Base-by-base conservation (phyloP, 805 yeast genomes). In the Nakazawaea ishiwadae region DNA sequence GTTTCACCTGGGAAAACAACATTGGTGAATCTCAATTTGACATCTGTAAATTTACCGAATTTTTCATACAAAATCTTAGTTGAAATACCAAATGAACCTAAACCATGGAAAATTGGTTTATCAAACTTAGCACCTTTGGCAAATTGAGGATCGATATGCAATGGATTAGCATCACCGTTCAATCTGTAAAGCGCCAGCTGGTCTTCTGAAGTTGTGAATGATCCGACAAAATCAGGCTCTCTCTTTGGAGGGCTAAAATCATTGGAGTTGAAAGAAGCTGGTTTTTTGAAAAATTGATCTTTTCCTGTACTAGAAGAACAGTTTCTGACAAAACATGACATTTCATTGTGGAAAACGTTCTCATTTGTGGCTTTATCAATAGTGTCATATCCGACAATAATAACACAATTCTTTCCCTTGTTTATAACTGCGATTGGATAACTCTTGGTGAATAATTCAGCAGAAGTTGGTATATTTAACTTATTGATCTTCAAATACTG, bases 1-100 rank as follows among this genome's bases (percentile, higher is more conserved):
- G 85, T 81, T 64, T 91, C 97, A 50, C 98, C 99, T 7, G 97
- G 97, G 76, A 77, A 90, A 18, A 91, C 97, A 53, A 85, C 81
- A 54, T 89, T 89, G 16, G 95, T 76, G 63, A 91, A 91, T 59
- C 98, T 80, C 12, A 78, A 93, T 70, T 91, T 91, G 60, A 88
- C 73, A 68, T 89, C 96, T 55, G 75, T 75, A 62, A 82, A 85
- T 29, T 73, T 69, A 35, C 99, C 98, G 62, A 66, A 91, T 54
- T 84, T 73, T 53, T 89, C 96, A 53, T 74, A 71, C 49, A 91
- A 69, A 14, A 77, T 74, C 60, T 90, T 87, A 23, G 82, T 83
- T 31, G 85, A 67, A 45, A 90, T 75, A 47, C 99, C 99, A 59
- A 86, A 78, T 15, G 86, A 75, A 55, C 95, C 84, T 63, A 91